Conservation (phyloP, 225 moss, liverwort and hornwort species). For the Asterella californica region DNA sequence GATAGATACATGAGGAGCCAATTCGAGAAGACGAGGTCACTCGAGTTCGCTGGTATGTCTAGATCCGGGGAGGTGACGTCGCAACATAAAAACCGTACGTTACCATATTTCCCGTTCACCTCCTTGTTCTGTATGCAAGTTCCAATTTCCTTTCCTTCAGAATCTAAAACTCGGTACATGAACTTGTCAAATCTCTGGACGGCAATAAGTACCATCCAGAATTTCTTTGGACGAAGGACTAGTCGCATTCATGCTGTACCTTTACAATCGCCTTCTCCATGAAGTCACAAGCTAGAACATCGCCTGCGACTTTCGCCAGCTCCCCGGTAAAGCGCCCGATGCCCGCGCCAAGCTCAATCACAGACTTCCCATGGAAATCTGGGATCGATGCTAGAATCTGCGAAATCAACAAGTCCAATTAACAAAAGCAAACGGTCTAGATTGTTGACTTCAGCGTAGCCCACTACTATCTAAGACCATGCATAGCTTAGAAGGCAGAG, state of each 20-base stretch:
- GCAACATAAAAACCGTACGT: slow-evolving; percentile 74
- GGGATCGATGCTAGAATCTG: slow-evolving; percentile 82
- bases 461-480: no score
- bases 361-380: slow-evolving; percentile 40
- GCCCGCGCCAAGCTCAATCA: slow-evolving; percentile 97
- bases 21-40: slow-evolving; percentile 90
- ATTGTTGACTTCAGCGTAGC: no score
- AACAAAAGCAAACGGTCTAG: no score
- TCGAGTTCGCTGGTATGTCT: slow-evolving; percentile 49
- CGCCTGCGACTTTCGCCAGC: slow-evolving; percentile 61
- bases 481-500: no score
- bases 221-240: not conserved
- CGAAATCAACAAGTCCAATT: not conserved
- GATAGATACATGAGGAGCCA: slow-evolving; percentile 98
- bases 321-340: slow-evolving; percentile 95
- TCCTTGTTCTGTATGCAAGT: slow-evolving; percentile 65
- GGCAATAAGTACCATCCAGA: not conserved
- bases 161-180: not conserved
- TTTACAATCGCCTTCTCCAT: slow-evolving; percentile 87
- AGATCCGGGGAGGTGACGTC: slow-evolving; percentile 84
- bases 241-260: slow-evolving; percentile 33
- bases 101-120: slow-evolving; percentile 56
- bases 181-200: not conserved
- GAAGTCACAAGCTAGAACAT: slow-evolving; percentile 88
- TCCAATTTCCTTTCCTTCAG: not conserved